Base-by-base conservation (phyloP, 2,329 filamentous ascomycete species). In the Ophiostoma novo-ulmi region DNA sequence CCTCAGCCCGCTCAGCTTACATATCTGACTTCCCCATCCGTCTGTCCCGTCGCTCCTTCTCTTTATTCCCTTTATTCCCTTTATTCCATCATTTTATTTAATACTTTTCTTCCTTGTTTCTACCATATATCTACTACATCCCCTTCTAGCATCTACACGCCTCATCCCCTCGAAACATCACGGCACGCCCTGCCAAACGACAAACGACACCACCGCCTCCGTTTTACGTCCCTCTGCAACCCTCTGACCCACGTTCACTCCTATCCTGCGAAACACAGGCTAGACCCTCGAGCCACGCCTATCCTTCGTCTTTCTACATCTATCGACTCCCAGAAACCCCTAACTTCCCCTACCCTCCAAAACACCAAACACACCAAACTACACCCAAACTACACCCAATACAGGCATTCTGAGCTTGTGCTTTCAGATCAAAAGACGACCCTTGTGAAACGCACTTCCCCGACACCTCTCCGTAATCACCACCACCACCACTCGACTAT, bases 371-470 rank as follows among this genome's bases (percentile, higher is more conserved):
- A 39, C 38, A 31, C 31, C 31, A 31, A 31, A 31, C 31, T 31
- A 31, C 3, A 31, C 31, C 31, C 31, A 31, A 31, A 31, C 31
- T 31, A 44, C 66, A 71, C 31, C 31, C 66, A 31, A 17, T 41
- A 71, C 35, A 58, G 22, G 17, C 44, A 48, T 39, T 36, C 67
- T 61, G 20, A 67, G 67, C 52, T 41, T 66, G 68, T 64, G 64
- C 69, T 55, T 64, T 52, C 68, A 63, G 31, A 70, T 41, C 38
- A 65, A 39, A 38, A 44, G 22, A 26, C n/a, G 38, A 22, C 64
- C 39, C 39, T 71, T 64, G 68, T 71, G 70, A 71, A 71, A 71
- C 70, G 52, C 58, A 64, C 38, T 39, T 58, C 20, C 38, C 68
- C 67, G 31, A 61, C 52, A 14, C 67, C 48, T 41, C 67, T 22